Percentiles rank a stretch among this genome's conserved stretches.
phyloP scores from a whole-genome alignment of 2,329 filamentous ascomycete genomes.

The Emmonsiellopsis sp. region DNA sequence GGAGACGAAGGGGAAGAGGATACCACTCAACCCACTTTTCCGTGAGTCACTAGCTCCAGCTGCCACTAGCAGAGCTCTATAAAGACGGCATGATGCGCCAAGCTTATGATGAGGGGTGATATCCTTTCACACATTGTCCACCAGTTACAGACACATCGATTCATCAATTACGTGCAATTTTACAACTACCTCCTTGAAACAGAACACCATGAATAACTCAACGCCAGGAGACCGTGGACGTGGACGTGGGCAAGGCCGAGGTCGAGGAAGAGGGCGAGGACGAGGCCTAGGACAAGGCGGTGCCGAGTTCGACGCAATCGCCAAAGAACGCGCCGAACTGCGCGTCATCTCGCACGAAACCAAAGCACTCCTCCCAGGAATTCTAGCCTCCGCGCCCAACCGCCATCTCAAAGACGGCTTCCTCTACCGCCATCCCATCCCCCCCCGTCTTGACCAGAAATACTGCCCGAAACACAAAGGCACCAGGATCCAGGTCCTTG shows the following conservation, averaged over 20 bases:
- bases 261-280: not conserved
- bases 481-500: conserved; percentile 1
- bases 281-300: not conserved
- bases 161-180: too few species aligned
- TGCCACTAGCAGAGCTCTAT: too few species aligned
- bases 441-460: not conserved
- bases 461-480: not conserved
- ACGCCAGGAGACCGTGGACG: not conserved
- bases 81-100: too few species aligned
- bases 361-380: not conserved
- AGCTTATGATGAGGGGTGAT: too few species aligned
- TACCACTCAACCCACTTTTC: too few species aligned
- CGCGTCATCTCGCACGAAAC: conserved; percentile 1
- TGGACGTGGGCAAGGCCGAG: not conserved
- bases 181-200: too few species aligned
- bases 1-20: too few species aligned
- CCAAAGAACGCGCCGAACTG: not conserved
- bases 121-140: too few species aligned
- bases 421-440: not conserved
- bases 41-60: too few species aligned
- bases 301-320: not conserved
- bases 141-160: too few species aligned
- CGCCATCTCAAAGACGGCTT: not conserved
- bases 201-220: too few species aligned
- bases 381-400: not conserved